Evolutionary conservation across 768 basidiomycete species (phyloP), one percentile per base, ranked within the genome.

Genomic region (Amyloporia xantha): DNA sequence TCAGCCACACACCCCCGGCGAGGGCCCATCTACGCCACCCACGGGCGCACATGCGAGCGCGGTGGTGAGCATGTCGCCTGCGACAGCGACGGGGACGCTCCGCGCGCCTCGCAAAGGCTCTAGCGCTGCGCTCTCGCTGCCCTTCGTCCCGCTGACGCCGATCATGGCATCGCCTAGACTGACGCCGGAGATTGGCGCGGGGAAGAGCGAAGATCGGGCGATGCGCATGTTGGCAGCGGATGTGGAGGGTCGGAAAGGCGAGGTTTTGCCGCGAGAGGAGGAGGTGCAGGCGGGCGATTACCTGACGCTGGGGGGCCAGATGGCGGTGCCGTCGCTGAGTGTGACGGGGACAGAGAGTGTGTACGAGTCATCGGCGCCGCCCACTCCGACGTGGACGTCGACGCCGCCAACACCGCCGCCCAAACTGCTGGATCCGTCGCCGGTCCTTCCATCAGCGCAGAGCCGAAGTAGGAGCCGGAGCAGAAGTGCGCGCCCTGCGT

Each of bases 101-200:
- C 24, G 41, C 26, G 25, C 54, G 25, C 46, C 49, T 47, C 47
- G 48, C 48, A 36, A 48, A 40, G 41, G 47, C 41, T 47, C 59
- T 12, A 43, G 44, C 35, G 25, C 44, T 10, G 36, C 56, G 17
- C 35, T 53, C 23, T 20, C 24, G 12, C 51, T 54, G 43, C 33
- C 59, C 20, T 62, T 63, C 50, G 56, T 57, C 11, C 56, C 78
- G 39, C 71, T 82, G 43, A 75, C 82, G 7, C 72, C 80, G 35
- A 81, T 81, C 51, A 67, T 71, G 47, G 78, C 79, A 20, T 82
- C 82, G 3, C 81, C 81, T n/a, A 56, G 77, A 44, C 73, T 71
- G 62, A 76, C 78, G 4, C 76, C 80, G 5, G 68, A 71, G 7
- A 51, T 20, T 68, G 19, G 69, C 47, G 45, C 38, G 25, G 40